A percentile compares a stretch with the other conserved stretches of the same genome.
Conservation (phyloP, 2,329 filamentous ascomycete genomes). For the Davidsoniella australis region DNA sequence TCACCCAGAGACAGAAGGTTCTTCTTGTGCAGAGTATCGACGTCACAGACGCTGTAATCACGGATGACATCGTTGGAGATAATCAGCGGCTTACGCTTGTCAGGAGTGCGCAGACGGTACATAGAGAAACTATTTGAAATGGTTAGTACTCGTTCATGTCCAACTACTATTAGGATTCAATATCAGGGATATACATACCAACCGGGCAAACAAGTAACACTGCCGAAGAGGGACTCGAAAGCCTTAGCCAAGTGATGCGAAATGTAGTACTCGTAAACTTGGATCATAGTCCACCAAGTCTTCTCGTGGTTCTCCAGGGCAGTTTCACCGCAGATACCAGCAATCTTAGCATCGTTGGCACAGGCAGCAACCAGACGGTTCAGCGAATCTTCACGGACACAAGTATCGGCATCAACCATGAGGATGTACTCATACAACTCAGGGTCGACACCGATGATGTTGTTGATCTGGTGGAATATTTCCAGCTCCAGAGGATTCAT, state of each 20-base stretch:
- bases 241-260: slow-evolving; percentile 94
- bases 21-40: slow-evolving; percentile 95
- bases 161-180: not conserved
- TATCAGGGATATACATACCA: slow-evolving; percentile 51
- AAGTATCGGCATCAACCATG: slow-evolving; percentile 96
- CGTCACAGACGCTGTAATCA: slow-evolving; percentile 75
- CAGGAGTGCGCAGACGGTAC: slow-evolving; percentile 88
- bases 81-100: slow-evolving; percentile 86
- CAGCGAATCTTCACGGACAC: slow-evolving; percentile 77
- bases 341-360: slow-evolving; percentile 87
- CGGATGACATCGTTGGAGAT: slow-evolving; percentile 75
- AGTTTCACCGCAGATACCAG: slow-evolving; percentile 93
- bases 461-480: slow-evolving; percentile 99
- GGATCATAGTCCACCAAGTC: slow-evolving; percentile 99
- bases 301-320: slow-evolving; percentile 88
- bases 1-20: slow-evolving; percentile 87
- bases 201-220: slow-evolving; percentile 95
- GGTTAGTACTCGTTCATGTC: not conserved
- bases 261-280: slow-evolving; percentile 99
- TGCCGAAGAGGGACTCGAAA: slow-evolving; percentile 94
- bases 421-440: slow-evolving; percentile 94
- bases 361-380: slow-evolving; percentile 87
- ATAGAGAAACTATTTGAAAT: slow-evolving; percentile 66
- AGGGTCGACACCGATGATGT: slow-evolving; percentile 94
- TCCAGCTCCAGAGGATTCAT: slow-evolving; percentile 96